These are phyloP conservation scores for Coemansia sp. DNA, from an alignment of 192 early-diverging fungal species.

Conservation along the genomic window DNA sequence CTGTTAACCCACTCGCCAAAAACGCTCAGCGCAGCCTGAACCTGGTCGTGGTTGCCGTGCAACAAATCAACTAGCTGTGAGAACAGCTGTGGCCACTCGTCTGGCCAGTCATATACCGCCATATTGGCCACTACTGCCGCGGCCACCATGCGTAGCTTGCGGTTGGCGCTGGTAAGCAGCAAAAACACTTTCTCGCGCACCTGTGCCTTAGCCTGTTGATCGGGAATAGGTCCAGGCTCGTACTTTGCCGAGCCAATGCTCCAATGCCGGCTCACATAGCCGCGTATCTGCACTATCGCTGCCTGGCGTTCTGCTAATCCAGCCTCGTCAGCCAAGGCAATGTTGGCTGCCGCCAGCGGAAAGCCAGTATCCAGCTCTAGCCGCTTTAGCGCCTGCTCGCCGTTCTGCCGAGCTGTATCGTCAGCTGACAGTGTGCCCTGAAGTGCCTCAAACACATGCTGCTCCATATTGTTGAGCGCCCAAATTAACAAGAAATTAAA, in stretches of 20 bases:
- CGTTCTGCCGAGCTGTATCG: slow-evolving; percentile 60
- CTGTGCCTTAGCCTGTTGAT: slow-evolving; percentile 40
- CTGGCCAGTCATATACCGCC: slow-evolving; percentile 90
- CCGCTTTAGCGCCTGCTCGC: slow-evolving; percentile 69
- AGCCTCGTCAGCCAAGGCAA: slow-evolving; percentile 64
- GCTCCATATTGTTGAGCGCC: slow-evolving; percentile 61
- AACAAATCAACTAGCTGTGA: slow-evolving; percentile 70
- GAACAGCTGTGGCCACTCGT: slow-evolving; percentile 89
- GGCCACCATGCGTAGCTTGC: slow-evolving; percentile 40
- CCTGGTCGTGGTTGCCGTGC: slow-evolving; percentile 61
- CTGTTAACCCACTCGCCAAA: slow-evolving; percentile 76
- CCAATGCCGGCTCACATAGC: slow-evolving; percentile 78
- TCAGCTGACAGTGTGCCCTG: slow-evolving; percentile 70
- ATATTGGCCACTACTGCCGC: slow-evolving; percentile 87
- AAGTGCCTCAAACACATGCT: slow-evolving; percentile 68
- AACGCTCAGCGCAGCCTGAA: slow-evolving; percentile 88
- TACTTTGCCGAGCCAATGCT: slow-evolving; percentile 59
- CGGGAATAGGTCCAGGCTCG: slow-evolving; percentile 46
- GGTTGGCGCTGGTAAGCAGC: slow-evolving; percentile 31
- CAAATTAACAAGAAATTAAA: neutral
- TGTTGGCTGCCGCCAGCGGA: slow-evolving; percentile 65
- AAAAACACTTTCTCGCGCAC: slow-evolving; percentile 45
- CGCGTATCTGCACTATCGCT: slow-evolving; percentile 69
- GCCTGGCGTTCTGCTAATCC: slow-evolving; percentile 67
- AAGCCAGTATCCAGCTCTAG: slow-evolving; percentile 62